These are phyloP conservation scores for Dictyostelium gargantuum DNA, from an alignment of 208 protist species.

Conservation along the genomic window DNA sequence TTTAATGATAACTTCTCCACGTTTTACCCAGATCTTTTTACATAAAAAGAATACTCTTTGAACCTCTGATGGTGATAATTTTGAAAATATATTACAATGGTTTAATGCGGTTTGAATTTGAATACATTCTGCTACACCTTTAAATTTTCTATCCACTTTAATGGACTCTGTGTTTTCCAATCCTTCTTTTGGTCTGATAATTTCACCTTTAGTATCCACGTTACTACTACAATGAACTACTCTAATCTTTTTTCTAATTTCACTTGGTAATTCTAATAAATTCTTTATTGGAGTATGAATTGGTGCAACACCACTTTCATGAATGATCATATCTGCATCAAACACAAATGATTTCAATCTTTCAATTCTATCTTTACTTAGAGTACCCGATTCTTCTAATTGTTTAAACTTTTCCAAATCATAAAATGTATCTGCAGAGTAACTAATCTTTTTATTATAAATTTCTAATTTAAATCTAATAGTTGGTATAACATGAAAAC, in stretches of 20 bases:
- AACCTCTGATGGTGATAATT: slow-evolving; percentile 29
- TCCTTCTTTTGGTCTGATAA: slow-evolving; percentile 43
- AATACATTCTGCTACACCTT: slow-evolving; percentile 5
- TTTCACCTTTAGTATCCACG: neutral
- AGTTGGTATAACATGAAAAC: slow-evolving; percentile 82
- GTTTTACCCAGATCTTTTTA: neutral
- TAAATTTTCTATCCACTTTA: slow-evolving; percentile 7
- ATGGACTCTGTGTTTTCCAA: slow-evolving; percentile 47
- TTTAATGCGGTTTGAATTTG: neutral
- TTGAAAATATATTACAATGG: slow-evolving; percentile 25
- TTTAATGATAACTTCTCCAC: neutral
- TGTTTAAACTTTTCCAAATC: slow-evolving; percentile 38
- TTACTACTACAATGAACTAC: slow-evolving; percentile 59
- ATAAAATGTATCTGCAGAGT: slow-evolving; percentile 77
- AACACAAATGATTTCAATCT: slow-evolving; percentile 70
- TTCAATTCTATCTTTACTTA: slow-evolving; percentile 47
- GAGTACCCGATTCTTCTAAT: neutral
- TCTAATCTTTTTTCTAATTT: slow-evolving; percentile 65
- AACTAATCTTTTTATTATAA: slow-evolving; percentile 70
- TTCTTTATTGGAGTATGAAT: slow-evolving; percentile 73
- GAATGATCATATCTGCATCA: slow-evolving; percentile 79
- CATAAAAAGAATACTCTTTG: slow-evolving; percentile 11
- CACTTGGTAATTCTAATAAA: slow-evolving; percentile 61
- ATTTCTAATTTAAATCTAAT: slow-evolving; percentile 76
- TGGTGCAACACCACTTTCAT: slow-evolving; percentile 82